Conservation (phyloP, 345 rosid species). For the Erodium maritimum region DNA sequence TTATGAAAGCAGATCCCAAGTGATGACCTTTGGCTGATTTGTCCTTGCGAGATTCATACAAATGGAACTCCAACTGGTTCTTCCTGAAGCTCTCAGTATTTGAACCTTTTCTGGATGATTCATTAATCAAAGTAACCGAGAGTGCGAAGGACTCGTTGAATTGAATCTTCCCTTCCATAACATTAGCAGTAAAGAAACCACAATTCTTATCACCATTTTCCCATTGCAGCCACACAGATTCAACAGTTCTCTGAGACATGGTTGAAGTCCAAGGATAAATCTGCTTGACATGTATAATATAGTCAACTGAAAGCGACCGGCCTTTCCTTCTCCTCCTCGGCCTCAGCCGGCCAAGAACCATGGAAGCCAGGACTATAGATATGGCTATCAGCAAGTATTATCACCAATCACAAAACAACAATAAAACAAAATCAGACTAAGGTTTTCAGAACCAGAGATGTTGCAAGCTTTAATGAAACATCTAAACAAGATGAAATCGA, state of each 20-base stretch:
- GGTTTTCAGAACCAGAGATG: not conserved
- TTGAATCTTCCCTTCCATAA: constrained; percentile 51
- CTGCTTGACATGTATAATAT: constrained; percentile 37
- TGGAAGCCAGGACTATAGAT: constrained; percentile 2
- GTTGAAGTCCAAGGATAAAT: constrained; percentile 79
- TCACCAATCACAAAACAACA: not conserved
- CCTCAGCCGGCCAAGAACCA: constrained; percentile 57
- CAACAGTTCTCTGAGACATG: constrained; percentile 29
- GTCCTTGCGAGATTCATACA: constrained; percentile 56
- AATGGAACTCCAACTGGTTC: constrained; percentile 50
- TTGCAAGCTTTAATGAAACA: not conserved
- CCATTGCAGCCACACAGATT: constrained; percentile 70
- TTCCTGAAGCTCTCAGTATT: constrained; percentile 41
- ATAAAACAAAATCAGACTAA: not conserved
- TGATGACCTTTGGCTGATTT: constrained; percentile 55
- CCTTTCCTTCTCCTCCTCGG: constrained; percentile 49
- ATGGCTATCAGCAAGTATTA: not conserved
- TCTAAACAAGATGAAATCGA: no score
- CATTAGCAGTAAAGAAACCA: constrained; percentile 44
- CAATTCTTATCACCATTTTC: constrained; percentile 51
- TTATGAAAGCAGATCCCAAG: constrained; percentile 63
- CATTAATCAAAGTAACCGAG: constrained; percentile 31
- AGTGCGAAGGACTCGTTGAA: constrained; percentile 54
- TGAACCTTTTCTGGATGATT: constrained; percentile 34
- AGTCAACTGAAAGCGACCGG: constrained; percentile 22